These are phyloP conservation scores for Austroboletus novae-zelandiae DNA, from an alignment of 1,284 basidiomycete species.

Conservation along the genomic window DNA sequence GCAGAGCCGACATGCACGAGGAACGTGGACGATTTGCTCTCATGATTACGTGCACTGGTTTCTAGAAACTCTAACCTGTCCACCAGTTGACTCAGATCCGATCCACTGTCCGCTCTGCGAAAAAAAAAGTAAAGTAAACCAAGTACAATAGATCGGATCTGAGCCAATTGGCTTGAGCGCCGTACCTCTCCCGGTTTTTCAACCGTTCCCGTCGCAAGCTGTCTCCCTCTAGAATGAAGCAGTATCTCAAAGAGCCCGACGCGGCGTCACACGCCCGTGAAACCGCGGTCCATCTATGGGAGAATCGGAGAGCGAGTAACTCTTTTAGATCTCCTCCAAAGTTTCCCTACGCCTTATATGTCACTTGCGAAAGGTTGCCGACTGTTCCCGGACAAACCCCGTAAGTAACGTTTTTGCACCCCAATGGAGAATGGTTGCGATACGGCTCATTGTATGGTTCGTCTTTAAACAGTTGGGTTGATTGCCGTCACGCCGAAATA, in stretches of 20 bases:
- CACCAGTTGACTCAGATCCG: constrained; percentile 11
- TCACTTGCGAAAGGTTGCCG: background rate
- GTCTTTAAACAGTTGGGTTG: background rate
- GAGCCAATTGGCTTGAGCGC: background rate
- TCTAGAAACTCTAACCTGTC: background rate
- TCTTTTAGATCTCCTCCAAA: no score
- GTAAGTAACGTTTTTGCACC: background rate
- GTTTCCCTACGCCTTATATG: no score
- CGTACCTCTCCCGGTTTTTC: background rate
- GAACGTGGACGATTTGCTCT: constrained; percentile 10
- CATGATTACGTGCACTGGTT: constrained; percentile 15
- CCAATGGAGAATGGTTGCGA: background rate
- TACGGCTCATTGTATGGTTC: constrained; percentile 1
- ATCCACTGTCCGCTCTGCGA: constrained; percentile 5
- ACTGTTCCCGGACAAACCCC: background rate
- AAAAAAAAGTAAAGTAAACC: constrained; percentile 6
- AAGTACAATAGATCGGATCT: constrained; percentile 22
- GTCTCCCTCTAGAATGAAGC: background rate
- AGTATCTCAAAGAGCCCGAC: background rate
- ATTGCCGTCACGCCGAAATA: constrained; percentile 7
- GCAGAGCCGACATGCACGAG: background rate
- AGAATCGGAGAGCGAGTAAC: no score
- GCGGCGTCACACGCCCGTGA: background rate
- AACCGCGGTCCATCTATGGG: constrained; percentile 4
- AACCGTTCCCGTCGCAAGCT: constrained; percentile 25